phyloP scores from a whole-genome alignment of 768 basidiomycete genomes.

The Phanerochaete sordida region DNA sequence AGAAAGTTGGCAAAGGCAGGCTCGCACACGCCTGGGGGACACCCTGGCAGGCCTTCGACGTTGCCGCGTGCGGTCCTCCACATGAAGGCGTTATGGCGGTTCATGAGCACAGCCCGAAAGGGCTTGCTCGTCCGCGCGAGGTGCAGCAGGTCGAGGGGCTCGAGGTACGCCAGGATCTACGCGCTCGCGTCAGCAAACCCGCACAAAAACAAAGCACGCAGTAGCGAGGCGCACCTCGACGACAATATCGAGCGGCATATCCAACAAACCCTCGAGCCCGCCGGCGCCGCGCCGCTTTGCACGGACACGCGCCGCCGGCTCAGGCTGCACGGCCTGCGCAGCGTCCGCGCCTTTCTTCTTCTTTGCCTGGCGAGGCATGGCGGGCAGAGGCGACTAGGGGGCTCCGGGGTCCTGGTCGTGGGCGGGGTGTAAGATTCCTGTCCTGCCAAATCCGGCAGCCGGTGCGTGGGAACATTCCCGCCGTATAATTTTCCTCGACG shows the following conservation, averaged over 20 bases:
- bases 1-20: constrained; percentile 26
- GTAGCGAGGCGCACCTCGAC: neutral
- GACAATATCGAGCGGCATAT: neutral
- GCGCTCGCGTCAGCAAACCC: no score
- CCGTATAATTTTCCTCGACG: neutral
- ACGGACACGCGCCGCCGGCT: no score
- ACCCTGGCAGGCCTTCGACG: constrained; percentile 22
- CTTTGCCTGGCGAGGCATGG: neutral
- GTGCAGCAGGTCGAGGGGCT: constrained; percentile 5
- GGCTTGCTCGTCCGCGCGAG: constrained; percentile 4
- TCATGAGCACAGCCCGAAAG: constrained; percentile 5
- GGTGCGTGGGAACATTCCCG: neutral
- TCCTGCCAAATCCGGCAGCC: neutral
- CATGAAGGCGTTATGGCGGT: neutral
- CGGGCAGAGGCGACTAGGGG: no score
- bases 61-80: constrained; percentile 25
- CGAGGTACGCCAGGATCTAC: constrained; percentile 1
- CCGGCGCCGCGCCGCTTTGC: neutral
- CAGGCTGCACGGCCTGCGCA: no score
- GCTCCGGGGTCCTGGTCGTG: neutral
- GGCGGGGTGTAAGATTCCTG: neutral
- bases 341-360: neutral
- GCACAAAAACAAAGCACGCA: no score
- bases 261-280: neutral
- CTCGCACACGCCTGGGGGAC: constrained; percentile 24